Evolutionary conservation across 805 yeast genomes (phyloP).

Genomic region (Starmera dryadoides): DNA sequence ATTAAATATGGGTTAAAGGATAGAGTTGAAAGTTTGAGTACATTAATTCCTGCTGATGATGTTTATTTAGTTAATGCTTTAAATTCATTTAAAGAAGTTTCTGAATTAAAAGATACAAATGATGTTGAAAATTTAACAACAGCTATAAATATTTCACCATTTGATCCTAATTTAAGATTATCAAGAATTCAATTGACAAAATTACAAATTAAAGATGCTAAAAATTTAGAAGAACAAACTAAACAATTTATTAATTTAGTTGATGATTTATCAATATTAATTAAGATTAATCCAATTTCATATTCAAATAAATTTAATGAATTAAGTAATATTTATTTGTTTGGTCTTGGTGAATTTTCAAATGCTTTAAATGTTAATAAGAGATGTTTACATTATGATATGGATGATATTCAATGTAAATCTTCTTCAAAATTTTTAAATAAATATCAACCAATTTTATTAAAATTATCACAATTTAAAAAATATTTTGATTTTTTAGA

Average conservation of each 20-base stretch:
- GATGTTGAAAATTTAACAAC: conserved; percentile 26
- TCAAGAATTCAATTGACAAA: conserved; percentile 24
- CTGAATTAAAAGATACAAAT: conserved; percentile 16
- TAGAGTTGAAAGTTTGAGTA: conserved; percentile 15
- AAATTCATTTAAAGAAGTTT: conserved; percentile 11
- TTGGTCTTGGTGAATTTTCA: conserved; percentile 45
- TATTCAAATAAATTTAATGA: conserved; percentile 22
- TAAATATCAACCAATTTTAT: conserved; percentile 28
- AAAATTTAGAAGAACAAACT: conserved; percentile 14
- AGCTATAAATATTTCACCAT: conserved; percentile 36
- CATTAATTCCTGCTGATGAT: conserved; percentile 5
- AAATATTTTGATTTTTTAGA: conserved; percentile 36
- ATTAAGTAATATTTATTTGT: conserved; percentile 35
- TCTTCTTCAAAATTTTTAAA: conserved; percentile 44
- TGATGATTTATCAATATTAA: conserved; percentile 20
- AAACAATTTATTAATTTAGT: conserved; percentile 13
- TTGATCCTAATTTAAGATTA: conserved; percentile 27
- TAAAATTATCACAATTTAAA: conserved; percentile 31
- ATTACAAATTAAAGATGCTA: conserved; percentile 6
- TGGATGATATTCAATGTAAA: conserved; percentile 61
- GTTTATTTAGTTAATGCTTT: conserved; percentile 9
- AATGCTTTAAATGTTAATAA: conserved; percentile 45
- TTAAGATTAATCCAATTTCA: conserved; percentile 17
- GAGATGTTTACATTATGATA: conserved; percentile 70
- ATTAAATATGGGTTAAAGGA: conserved; percentile 46